These are phyloP conservation scores for Themeda triandra DNA, from an alignment of 176 grass and related monocot species.

Conservation along the genomic window DNA sequence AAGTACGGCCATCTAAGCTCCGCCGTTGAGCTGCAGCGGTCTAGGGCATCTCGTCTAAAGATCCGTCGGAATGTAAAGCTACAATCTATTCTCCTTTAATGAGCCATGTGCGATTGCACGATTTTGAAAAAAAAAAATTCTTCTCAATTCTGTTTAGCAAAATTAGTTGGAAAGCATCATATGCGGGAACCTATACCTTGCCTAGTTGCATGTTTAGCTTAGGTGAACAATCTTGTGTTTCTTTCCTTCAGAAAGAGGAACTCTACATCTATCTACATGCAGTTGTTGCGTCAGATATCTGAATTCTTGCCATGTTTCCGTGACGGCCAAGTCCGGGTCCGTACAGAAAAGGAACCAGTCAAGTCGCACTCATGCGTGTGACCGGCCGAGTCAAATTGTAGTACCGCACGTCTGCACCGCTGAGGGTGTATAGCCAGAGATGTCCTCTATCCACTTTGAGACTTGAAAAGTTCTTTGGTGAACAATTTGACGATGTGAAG, in stretches of 20 bases:
- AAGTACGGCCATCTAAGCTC: too few relatives aligned
- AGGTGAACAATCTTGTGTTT: background rate
- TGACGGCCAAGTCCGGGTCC: background rate
- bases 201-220: background rate
- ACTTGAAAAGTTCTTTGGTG: background rate
- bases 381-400: background rate
- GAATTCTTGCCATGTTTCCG: background rate
- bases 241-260: background rate
- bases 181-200: background rate
- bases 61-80: too few relatives aligned
- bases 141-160: background rate
- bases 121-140: too few relatives aligned
- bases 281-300: background rate
- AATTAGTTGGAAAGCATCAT: background rate
- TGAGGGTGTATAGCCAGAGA: background rate
- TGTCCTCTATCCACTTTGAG: background rate
- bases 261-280: background rate
- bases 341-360: background rate
- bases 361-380: background rate
- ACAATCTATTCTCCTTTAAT: too few relatives aligned
- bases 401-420: background rate
- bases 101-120: too few relatives aligned
- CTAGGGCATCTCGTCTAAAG: too few relatives aligned
- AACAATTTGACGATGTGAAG: background rate
- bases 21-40: too few relatives aligned